Conservation (phyloP, 352 stramenopile species). For the Pythium brassicae region DNA sequence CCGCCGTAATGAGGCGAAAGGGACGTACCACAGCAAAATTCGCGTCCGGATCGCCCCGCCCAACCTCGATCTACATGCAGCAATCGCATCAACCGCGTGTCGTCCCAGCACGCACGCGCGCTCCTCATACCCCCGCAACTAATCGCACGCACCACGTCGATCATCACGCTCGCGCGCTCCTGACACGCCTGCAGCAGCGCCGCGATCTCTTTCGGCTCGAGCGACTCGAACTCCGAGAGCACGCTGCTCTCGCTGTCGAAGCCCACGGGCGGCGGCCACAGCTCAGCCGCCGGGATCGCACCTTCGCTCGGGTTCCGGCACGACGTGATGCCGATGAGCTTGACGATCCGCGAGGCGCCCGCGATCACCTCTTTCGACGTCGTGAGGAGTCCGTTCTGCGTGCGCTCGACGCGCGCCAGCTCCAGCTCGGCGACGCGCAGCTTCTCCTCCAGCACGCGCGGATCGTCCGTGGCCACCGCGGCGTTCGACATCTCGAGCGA, state of each 20-base stretch:
- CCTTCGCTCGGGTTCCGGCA: slow-evolving; percentile 55
- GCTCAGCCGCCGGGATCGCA: slow-evolving; percentile 41
- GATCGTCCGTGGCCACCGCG: slow-evolving; percentile 44
- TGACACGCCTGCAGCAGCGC: slow-evolving; percentile 71
- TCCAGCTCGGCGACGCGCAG: slow-evolving; percentile 68
- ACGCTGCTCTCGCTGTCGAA: slow-evolving; percentile 46
- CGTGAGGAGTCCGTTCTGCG: slow-evolving; percentile 57
- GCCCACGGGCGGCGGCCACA: slow-evolving; percentile 57
- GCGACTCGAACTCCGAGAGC: slow-evolving; percentile 64
- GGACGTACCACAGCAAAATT: slow-evolving; percentile 52
- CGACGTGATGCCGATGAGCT: slow-evolving; percentile 71
- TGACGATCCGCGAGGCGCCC: slow-evolving; percentile 61
- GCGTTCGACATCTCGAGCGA: slow-evolving; percentile 63
- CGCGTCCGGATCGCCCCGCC: slow-evolving; percentile 53
- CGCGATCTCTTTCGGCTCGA: slow-evolving; percentile 56
- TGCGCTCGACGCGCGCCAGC: slow-evolving; percentile 56
- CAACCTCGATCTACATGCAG: slow-evolving; percentile 53
- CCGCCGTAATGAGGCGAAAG: too few relatives aligned
- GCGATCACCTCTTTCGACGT: slow-evolving; percentile 75
- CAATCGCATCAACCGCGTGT: neutral
- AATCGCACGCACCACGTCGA: slow-evolving; percentile 65
- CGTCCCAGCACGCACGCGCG: neutral
- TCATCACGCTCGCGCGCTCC: slow-evolving; percentile 60
- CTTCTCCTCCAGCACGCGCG: slow-evolving; percentile 64
- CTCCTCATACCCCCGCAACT: too few relatives aligned